Evolutionary conservation across 169 alveolate genomes (phyloP).

Genomic region (Plasmodium gaboni): DNA sequence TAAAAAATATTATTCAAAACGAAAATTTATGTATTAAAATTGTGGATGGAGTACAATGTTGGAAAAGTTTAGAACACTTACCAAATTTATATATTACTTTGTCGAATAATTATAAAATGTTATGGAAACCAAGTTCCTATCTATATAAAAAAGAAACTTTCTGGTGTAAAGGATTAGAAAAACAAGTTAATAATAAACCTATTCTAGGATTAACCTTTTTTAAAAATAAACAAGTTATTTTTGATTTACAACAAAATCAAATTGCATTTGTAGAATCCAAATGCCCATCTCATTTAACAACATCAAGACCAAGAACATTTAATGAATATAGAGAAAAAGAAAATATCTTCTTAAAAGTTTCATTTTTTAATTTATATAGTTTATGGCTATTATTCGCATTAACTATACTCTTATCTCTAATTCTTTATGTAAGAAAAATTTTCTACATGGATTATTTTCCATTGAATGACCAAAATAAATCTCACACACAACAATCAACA

Average conservation of each 20-base stretch:
- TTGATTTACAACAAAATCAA: constrained; percentile 73
- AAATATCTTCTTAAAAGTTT: constrained; percentile 20
- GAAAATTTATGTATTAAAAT: constrained; percentile 62
- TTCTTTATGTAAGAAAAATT: constrained; percentile 27
- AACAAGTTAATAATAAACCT: constrained; percentile 76
- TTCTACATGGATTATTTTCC: constrained; percentile 16
- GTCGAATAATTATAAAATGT: constrained; percentile 24
- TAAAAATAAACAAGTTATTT: constrained; percentile 79
- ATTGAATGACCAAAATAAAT: background rate
- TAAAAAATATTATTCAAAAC: constrained; percentile 40
- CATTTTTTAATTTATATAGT: constrained; percentile 43
- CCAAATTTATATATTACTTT: constrained; percentile 40
- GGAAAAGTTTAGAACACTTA: constrained; percentile 42
- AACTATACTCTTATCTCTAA: constrained; percentile 17
- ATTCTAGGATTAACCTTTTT: constrained; percentile 85
- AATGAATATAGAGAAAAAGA: constrained; percentile 71
- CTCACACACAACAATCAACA: background rate
- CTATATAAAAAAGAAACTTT: constrained; percentile 62
- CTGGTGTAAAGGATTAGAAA: constrained; percentile 87
- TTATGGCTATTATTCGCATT: constrained; percentile 23
- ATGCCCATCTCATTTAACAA: constrained; percentile 47
- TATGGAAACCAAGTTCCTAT: constrained; percentile 69
- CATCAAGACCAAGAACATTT: constrained; percentile 65
- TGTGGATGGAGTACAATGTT: constrained; percentile 65
- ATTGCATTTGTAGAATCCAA: constrained; percentile 77